phyloP scores from a whole-genome alignment of 2,329 filamentous ascomycete genomes.

The Hypomyces perniciosus region DNA sequence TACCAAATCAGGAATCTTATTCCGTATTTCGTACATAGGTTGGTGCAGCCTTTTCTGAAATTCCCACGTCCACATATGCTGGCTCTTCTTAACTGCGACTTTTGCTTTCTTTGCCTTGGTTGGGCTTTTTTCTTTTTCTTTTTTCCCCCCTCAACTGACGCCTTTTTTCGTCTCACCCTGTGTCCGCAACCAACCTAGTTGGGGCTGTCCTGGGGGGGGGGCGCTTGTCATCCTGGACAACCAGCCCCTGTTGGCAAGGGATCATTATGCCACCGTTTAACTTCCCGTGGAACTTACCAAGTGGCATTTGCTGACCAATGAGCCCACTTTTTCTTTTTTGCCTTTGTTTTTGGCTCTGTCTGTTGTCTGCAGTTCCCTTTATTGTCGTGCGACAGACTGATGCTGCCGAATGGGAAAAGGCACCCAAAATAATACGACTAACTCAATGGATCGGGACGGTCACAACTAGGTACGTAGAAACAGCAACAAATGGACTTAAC shows the following conservation, averaged over 20 bases:
- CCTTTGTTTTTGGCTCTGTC: no score
- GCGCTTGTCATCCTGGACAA: background rate
- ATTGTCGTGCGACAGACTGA: no score
- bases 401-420: no score
- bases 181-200: background rate
- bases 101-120: constrained; percentile 14
- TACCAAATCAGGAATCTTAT: background rate
- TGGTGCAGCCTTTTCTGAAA: background rate
- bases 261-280: background rate
- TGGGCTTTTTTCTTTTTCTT: constrained; percentile 8
- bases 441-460: no score
- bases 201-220: background rate
- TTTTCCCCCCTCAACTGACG: constrained; percentile 6
- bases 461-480: no score
- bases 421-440: no score
- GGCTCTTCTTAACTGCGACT: background rate
- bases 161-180: constrained; percentile 1
- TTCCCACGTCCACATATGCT: background rate
- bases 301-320: no score
- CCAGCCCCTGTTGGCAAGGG: background rate
- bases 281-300: background rate
- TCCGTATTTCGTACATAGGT: background rate
- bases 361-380: no score
- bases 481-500: no score
- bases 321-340: no score